Percentiles rank a stretch among this genome's conserved stretches.
Conservation (phyloP, 1,284 basidiomycete genomes). For the Cystobasidium pallidum region DNA sequence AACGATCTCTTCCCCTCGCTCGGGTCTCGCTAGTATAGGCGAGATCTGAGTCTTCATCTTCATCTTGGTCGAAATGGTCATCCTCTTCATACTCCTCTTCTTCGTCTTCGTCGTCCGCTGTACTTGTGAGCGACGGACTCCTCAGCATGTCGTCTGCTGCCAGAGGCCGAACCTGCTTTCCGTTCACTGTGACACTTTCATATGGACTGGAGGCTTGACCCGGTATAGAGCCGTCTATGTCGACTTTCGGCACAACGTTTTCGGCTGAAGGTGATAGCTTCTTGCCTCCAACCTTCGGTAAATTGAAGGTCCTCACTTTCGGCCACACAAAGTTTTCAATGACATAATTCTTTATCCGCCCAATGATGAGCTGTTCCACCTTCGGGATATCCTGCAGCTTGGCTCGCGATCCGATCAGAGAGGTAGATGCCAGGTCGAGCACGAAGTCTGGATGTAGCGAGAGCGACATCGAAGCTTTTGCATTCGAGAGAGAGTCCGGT, state of each 20-base stretch:
- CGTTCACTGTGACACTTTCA: neutral
- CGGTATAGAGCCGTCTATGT: neutral
- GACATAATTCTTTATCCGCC: slow-evolving; percentile 60
- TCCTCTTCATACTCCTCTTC: slow-evolving; percentile 8
- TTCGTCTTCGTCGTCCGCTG: slow-evolving; percentile 2
- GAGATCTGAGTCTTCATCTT: slow-evolving; percentile 23
- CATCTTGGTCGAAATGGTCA: slow-evolving; percentile 5
- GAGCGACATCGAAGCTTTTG: slow-evolving; percentile 58
- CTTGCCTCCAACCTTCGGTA: slow-evolving; percentile 56
- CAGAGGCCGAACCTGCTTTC: neutral
- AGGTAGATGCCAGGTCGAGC: slow-evolving; percentile 61
- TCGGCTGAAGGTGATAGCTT: neutral
- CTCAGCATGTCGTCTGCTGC: neutral
- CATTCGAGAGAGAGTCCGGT: slow-evolving; percentile 46
- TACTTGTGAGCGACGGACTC: neutral
- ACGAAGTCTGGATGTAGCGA: slow-evolving; percentile 64
- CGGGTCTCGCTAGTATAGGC: slow-evolving; percentile 2
- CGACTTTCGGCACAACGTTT: neutral
- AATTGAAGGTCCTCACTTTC: slow-evolving; percentile 58
- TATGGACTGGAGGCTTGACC: neutral
- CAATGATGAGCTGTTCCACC: slow-evolving; percentile 63
- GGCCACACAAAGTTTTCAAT: slow-evolving; percentile 62
- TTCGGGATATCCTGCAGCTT: slow-evolving; percentile 66
- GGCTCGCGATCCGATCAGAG: slow-evolving; percentile 62
- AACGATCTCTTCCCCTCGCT: neutral